phyloP scores from a whole-genome alignment of 169 alveolate genomes.

The Plasmodium yoelii region DNA sequence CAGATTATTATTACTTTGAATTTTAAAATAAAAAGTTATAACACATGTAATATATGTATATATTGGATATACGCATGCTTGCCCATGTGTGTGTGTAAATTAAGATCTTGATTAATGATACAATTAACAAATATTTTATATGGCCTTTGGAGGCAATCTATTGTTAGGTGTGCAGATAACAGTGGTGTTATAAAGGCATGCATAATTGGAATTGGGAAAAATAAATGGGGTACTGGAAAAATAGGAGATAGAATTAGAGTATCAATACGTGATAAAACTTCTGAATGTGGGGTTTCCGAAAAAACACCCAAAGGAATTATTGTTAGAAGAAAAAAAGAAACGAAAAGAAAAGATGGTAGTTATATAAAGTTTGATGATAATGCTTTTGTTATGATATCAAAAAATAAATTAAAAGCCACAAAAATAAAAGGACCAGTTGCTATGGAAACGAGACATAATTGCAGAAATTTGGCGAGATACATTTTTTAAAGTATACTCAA shows the following conservation, averaged over 20 bases:
- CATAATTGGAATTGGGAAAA: conserved; percentile 85
- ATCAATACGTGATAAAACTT: conserved; percentile 85
- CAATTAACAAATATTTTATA: conserved; percentile 45
- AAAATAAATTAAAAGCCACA: conserved; percentile 84
- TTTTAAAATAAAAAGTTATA: too few relatives aligned
- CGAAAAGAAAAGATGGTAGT: conserved; percentile 85
- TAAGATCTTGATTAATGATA: conserved; percentile 15
- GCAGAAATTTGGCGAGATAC: conserved; percentile 80
- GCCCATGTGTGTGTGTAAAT: neutral
- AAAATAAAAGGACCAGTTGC: conserved; percentile 87
- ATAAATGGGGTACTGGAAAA: conserved; percentile 87
- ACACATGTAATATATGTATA: neutral
- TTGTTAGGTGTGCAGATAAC: conserved; percentile 85
- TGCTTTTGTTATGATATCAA: conserved; percentile 85
- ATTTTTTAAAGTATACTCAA: conserved; percentile 67
- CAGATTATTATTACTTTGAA: too few relatives aligned
- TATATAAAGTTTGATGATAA: conserved; percentile 87
- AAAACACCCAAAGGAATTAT: conserved; percentile 86
- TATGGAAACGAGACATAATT: conserved; percentile 85
- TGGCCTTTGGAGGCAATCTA: conserved; percentile 86
- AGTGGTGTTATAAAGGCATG: conserved; percentile 88
- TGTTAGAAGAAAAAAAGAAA: conserved; percentile 85
- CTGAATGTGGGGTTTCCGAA: conserved; percentile 78
- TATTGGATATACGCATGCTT: neutral
- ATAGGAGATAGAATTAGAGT: conserved; percentile 87